Percentiles rank a stretch among this genome's conserved stretches.
These are phyloP conservation scores for Cystobasidium sp. DNA, from an alignment of 1,284 basidiomycete genomes.

Conservation along the genomic window DNA sequence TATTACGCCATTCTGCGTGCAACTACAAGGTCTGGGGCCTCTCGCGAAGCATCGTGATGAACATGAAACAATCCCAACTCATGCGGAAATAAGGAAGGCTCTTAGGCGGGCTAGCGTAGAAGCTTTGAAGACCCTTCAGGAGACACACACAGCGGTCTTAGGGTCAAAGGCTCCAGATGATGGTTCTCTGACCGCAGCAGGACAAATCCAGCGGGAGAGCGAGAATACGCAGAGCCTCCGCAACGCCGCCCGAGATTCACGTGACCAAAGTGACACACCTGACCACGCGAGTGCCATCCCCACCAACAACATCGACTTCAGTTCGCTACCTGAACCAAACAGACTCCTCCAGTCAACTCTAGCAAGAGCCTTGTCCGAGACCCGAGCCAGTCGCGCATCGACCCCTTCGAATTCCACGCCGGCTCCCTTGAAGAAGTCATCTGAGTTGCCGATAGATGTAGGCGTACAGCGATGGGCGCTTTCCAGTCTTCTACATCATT, in stretches of 20 bases:
- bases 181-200: too few species aligned
- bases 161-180: too few species aligned
- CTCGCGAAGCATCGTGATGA: not conserved
- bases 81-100: not conserved
- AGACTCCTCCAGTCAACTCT: constrained; percentile 12
- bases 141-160: too few species aligned
- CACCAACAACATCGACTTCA: not conserved
- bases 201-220: too few species aligned
- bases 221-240: not conserved
- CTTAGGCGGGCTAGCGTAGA: not conserved
- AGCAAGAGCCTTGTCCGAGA: constrained; percentile 15
- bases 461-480: constrained; percentile 27
- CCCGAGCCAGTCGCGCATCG: not conserved
- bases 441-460: constrained; percentile 3
- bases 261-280: constrained; percentile 1
- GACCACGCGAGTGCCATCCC: not conserved
- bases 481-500: constrained; percentile 28
- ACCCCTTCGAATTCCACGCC: not conserved
- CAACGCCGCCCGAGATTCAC: not conserved
- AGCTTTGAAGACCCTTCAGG: not conserved
- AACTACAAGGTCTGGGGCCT: not conserved
- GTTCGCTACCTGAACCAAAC: constrained; percentile 3
- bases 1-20: not conserved
- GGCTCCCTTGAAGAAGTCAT: not conserved
- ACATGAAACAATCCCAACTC: not conserved